These are phyloP conservation scores for Xanthoconium separans DNA, from an alignment of 1,284 basidiomycete genomes.

Conservation along the genomic window DNA sequence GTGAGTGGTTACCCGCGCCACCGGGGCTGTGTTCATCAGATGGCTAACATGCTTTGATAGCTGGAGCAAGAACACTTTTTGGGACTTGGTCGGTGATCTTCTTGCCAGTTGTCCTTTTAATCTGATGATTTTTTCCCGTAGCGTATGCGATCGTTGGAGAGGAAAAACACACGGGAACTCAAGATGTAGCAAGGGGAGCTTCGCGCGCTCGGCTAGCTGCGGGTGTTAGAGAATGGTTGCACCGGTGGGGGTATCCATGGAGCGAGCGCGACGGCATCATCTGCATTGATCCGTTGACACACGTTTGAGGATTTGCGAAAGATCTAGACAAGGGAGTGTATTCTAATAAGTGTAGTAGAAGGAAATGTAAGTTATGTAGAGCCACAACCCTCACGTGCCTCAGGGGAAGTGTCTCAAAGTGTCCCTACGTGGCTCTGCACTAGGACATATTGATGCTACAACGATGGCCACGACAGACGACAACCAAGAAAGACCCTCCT, in stretches of 20 bases:
- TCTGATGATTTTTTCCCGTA: slow-evolving; percentile 30
- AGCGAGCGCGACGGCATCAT: slow-evolving; percentile 88
- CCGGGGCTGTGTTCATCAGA: neutral
- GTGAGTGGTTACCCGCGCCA: slow-evolving; percentile 47
- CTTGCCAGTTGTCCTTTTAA: neutral
- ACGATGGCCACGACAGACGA: slow-evolving; percentile 26
- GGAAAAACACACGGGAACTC: slow-evolving; percentile 91
- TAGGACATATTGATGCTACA: neutral
- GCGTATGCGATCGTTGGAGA: slow-evolving; percentile 92
- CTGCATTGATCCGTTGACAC: slow-evolving; percentile 83
- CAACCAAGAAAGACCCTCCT: slow-evolving; percentile 41
- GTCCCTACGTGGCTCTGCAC: neutral
- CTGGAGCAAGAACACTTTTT: slow-evolving; percentile 85
- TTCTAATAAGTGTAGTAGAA: neutral
- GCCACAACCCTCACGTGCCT: neutral
- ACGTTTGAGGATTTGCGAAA: slow-evolving; percentile 31
- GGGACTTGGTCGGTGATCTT: slow-evolving; percentile 63
- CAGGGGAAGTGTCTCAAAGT: neutral
- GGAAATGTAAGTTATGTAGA: too few relatives aligned
- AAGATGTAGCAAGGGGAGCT: slow-evolving; percentile 77
- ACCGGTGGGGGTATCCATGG: slow-evolving; percentile 96
- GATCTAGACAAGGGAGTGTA: slow-evolving; percentile 15
- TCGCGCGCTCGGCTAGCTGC: slow-evolving; percentile 80
- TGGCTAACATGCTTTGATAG: slow-evolving; percentile 37
- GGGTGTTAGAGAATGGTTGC: slow-evolving; percentile 86